A percentile compares a stretch with the other conserved stretches of the same genome.
phyloP scores from a whole-genome alignment of 176 grass and related monocot species.

The Musa beccarii region DNA sequence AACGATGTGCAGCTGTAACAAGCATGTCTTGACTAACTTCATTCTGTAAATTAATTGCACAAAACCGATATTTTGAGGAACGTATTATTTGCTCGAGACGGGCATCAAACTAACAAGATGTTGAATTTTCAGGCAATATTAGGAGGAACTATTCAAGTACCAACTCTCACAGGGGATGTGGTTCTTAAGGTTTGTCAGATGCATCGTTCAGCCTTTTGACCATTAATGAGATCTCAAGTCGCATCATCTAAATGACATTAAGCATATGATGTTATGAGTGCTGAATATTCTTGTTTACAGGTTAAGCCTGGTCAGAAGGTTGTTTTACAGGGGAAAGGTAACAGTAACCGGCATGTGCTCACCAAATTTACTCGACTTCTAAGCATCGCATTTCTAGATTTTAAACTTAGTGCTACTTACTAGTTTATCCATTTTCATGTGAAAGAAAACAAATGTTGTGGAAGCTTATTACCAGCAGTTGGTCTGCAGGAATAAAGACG shows the following conservation, averaged over 20 bases:
- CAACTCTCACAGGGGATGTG: slow-evolving; percentile 83
- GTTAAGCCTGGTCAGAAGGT: slow-evolving; percentile 92
- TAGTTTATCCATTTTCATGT: neutral
- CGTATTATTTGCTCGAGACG: neutral
- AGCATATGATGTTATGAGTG: neutral
- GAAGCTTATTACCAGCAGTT: neutral
- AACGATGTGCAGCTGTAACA: too few relatives aligned
- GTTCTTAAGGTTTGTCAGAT: slow-evolving; percentile 62
- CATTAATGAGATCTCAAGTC: neutral
- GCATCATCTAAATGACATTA: neutral
- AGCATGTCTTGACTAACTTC: too few relatives aligned
- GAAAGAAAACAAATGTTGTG: neutral
- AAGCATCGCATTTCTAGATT: too few relatives aligned
- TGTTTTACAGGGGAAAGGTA: slow-evolving; percentile 97
- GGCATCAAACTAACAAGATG: neutral
- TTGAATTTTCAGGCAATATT: slow-evolving; percentile 54
- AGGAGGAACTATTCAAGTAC: slow-evolving; percentile 90
- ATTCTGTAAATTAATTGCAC: too few relatives aligned
- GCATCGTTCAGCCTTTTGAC: neutral
- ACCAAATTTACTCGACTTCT: neutral
- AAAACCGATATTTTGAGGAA: neutral
- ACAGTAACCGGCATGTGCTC: neutral
- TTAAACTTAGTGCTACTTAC: neutral
- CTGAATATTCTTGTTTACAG: slow-evolving; percentile 22
- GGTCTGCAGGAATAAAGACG: slow-evolving; percentile 63